Conservation (phyloP, 192 early-diverging fungal genomes). For the Backusella liffmaniae region DNA sequence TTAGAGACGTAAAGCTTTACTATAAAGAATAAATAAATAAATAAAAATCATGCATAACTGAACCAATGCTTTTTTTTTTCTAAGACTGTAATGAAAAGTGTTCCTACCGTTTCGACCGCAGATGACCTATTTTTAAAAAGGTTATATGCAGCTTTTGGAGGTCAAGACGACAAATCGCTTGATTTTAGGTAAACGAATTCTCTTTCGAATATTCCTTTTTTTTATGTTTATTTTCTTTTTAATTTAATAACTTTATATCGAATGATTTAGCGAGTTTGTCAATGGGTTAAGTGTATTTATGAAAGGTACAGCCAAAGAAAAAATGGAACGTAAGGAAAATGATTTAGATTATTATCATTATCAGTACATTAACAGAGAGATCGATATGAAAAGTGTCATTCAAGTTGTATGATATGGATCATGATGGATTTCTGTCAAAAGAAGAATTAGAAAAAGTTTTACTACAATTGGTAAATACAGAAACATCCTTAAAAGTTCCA, state of each 20-base stretch:
- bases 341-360: not conserved
- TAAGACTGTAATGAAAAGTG: slow-evolving; percentile 57
- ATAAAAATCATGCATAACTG: not conserved
- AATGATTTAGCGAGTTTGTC: slow-evolving; percentile 47
- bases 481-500: not conserved
- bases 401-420: slow-evolving; percentile 75
- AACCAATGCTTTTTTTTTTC: not conserved
- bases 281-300: slow-evolving; percentile 73
- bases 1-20: slow-evolving; percentile 55
- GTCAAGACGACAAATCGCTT: slow-evolving; percentile 60
- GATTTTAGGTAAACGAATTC: slow-evolving; percentile 54
- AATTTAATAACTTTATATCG: not conserved
- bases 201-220: not conserved
- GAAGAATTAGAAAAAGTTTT: slow-evolving; percentile 69
- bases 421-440: slow-evolving; percentile 69
- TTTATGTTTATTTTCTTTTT: not conserved
- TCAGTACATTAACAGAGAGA: not conserved
- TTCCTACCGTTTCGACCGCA: slow-evolving; percentile 51
- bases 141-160: slow-evolving; percentile 77
- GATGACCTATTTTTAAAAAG: slow-evolving; percentile 75
- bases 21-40: not conserved
- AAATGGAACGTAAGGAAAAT: slow-evolving; percentile 20
- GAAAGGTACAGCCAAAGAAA: slow-evolving; percentile 73
- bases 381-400: slow-evolving; percentile 61
- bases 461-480: slow-evolving; percentile 63